Percentiles rank a stretch among this genome's conserved stretches.
Conservation (phyloP, 2,329 filamentous ascomycete genomes). For the Neonectria faginata region DNA sequence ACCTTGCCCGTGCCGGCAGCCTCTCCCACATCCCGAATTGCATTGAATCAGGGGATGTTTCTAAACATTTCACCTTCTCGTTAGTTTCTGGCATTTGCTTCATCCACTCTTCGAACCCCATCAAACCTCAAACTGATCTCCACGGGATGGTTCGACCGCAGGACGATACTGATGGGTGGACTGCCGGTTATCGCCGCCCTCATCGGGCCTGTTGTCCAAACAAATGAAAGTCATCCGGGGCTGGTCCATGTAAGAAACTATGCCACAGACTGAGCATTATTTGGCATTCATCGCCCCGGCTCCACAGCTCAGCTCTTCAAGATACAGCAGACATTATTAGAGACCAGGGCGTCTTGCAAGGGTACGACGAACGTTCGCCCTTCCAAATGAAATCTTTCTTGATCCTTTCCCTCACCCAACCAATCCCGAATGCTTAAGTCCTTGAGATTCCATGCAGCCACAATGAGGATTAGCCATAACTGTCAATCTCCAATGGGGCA, state of each 20-base stretch:
- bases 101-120: constrained; percentile 8
- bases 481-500: constrained; percentile 19
- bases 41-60: constrained; percentile 27
- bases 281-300: constrained; percentile 23
- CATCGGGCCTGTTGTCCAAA: constrained; percentile 17
- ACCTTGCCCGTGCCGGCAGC: constrained; percentile 9
- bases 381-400: constrained; percentile 23
- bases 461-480: constrained; percentile 20
- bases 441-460: constrained; percentile 26
- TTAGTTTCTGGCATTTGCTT: constrained; percentile 19
- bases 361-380: constrained; percentile 23
- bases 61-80: constrained; percentile 16
- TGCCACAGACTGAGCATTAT: constrained; percentile 22
- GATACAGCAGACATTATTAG: background rate
- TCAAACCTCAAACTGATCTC: constrained; percentile 17
- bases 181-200: constrained; percentile 12
- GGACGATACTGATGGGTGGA: constrained; percentile 5
- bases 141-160: constrained; percentile 2
- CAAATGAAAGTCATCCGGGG: constrained; percentile 13
- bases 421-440: constrained; percentile 11
- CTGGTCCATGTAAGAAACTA: constrained; percentile 19
- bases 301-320: constrained; percentile 26
- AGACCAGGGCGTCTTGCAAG: constrained; percentile 12
- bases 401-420: background rate
- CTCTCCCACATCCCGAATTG: constrained; percentile 28